These are phyloP conservation scores for Thalassiosira gravida DNA, from an alignment of 352 stramenopile genomes.

Conservation along the genomic window DNA sequence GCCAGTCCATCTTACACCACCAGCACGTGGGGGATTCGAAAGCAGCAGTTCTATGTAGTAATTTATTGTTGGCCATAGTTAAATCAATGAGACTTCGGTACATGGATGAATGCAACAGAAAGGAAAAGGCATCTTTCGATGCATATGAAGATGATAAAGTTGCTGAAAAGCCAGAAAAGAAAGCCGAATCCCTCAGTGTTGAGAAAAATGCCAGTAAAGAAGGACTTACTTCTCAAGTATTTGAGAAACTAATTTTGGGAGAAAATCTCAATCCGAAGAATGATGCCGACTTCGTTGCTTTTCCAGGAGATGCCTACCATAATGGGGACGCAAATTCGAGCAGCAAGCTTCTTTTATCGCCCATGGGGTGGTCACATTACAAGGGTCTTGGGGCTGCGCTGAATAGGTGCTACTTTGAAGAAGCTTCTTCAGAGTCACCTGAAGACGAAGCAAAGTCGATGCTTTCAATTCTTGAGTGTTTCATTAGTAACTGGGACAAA, in stretches of 20 bases:
- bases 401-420: conserved; percentile 55
- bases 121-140: conserved; percentile 76
- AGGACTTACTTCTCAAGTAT: conserved; percentile 57
- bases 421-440: conserved; percentile 17
- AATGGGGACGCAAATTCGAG: conserved; percentile 25
- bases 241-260: conserved; percentile 83
- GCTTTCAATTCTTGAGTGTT: conserved; percentile 68
- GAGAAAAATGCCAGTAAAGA: conserved; percentile 35
- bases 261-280: conserved; percentile 61
- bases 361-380: conserved; percentile 69
- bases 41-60: conserved; percentile 54
- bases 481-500: conserved; percentile 83
- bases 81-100: conserved; percentile 79
- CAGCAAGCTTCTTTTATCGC: conserved; percentile 33
- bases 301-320: conserved; percentile 38
- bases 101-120: conserved; percentile 68
- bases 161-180: conserved; percentile 18
- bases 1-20: conserved; percentile 50
- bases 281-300: conserved; percentile 66
- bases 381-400: conserved; percentile 62
- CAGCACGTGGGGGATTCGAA: conserved; percentile 49
- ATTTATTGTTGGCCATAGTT: conserved; percentile 57
- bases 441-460: conserved; percentile 56
- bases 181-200: conserved; percentile 11
- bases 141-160: conserved; percentile 63